Evolutionary conservation across 306 rosid genomes (phyloP), one percentile per base, ranked within the genome.

Genomic region (Castanospermum australe): DNA sequence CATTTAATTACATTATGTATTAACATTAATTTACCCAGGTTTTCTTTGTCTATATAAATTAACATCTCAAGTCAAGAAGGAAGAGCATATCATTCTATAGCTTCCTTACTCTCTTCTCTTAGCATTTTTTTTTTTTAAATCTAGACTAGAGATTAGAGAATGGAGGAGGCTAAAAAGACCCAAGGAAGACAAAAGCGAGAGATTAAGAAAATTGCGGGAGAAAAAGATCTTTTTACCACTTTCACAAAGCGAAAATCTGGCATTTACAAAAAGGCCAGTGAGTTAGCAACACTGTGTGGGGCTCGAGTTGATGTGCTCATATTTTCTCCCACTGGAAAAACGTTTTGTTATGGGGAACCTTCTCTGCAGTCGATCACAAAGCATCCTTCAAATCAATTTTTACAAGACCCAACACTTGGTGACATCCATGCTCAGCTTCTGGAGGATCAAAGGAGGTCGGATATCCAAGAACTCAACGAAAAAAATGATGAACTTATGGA

Each of bases 151-250:
- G 1, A n/a, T n/a, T n/a, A n/a, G n/a, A n/a, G 1, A 28, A 71
- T 50, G 63, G 48, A n/a, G 50, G 18, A n/a, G 50, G 18, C 20
- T 17, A 51, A 20, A 5, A 51, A 9, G 30, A 50, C 38, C 20
- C 33, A 5, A 21, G 80, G 80, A 22, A 76, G 35, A 64, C 80
- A 76, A 63, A 76, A 63, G 41, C 2, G 13, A 14, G 54, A 4
- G 13, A 48, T 64, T 1, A 64, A 50, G 32, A 64, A 64, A 20
- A 63, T 64, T 22, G 65, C 64, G 63, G 2, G 10, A 0, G 9
- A 5, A 5, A 51, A 21, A 9, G 8, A 22, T 8, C 28, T 13
- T 1, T 36, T 0, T 0, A 12, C 8, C 0, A 0, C 64, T 6
- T 64, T 76, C 32, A 0, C 64, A 21, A 64, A 64, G 22, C 9